A percentile compares a stretch with the other conserved stretches of the same genome.
Evolutionary conservation across 805 yeast genomes (phyloP).

Genomic region (Nakazawaea wickerhamii): DNA sequence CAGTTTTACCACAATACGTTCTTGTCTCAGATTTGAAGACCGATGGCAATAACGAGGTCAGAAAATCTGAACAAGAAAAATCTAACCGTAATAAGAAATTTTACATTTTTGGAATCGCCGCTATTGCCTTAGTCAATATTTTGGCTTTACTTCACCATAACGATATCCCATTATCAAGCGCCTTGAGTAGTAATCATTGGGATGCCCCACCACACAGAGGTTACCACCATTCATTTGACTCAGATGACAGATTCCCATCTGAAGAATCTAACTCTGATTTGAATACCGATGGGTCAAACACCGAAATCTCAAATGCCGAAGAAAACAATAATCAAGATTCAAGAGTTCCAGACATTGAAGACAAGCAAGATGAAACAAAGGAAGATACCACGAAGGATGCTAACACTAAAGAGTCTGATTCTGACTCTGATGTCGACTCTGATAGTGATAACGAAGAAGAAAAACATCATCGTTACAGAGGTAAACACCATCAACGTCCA

Average conservation of each 20-base stretch:
- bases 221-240: neutral
- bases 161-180: neutral
- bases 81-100: neutral
- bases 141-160: neutral
- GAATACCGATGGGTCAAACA: no score
- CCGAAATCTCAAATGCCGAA: no score
- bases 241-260: no score
- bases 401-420: no score
- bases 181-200: neutral
- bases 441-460: neutral
- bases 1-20: slow-evolving; percentile 10
- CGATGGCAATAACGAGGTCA: neutral
- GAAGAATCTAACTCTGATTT: no score
- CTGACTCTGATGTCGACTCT: neutral
- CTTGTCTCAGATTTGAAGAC: slow-evolving; percentile 1
- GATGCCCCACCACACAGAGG: neutral
- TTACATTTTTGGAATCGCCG: slow-evolving; percentile 10
- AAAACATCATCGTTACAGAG: neutral
- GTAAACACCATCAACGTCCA: neutral
- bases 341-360: no score
- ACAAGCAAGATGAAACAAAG: no score
- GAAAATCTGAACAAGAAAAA: neutral
- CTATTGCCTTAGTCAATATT: slow-evolving; percentile 1
- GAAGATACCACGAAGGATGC: no score
- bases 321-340: no score